Conservation (phyloP, 1,139 yeast genomes). For the Yamadazyma dendronema region DNA sequence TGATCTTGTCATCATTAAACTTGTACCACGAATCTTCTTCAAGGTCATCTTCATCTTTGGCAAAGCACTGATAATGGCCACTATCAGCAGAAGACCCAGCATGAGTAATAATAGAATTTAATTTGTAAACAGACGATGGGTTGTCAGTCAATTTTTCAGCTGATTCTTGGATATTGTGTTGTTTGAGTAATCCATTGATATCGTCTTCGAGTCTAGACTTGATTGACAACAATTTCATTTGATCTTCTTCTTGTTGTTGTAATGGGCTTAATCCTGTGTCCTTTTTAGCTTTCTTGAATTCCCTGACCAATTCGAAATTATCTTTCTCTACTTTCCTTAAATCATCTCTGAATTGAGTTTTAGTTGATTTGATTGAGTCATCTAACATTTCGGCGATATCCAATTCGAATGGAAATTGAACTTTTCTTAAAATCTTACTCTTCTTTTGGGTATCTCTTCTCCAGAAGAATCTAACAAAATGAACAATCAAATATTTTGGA, state of each 20-base stretch:
- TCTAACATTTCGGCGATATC: conserved; percentile 87
- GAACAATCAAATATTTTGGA: conserved; percentile 87
- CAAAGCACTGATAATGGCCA: conserved; percentile 94
- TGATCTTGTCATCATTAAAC: conserved; percentile 92
- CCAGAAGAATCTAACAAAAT: conserved; percentile 95
- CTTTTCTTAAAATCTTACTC: conserved; percentile 90
- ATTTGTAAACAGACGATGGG: conserved; percentile 83
- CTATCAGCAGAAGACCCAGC: conserved; percentile 96
- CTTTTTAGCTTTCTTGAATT: conserved; percentile 67
- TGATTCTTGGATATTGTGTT: conserved; percentile 21
- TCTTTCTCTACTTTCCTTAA: conserved; percentile 76
- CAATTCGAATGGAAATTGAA: conserved; percentile 88
- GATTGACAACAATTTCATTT: conserved; percentile 45
- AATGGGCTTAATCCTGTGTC: conserved; percentile 33
- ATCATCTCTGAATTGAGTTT: conserved; percentile 73
- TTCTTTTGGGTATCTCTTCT: conserved; percentile 87
- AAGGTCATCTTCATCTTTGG: conserved; percentile 63
- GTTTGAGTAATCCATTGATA: conserved; percentile 38
- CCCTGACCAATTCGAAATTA: conserved; percentile 68
- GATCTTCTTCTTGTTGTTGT: conserved; percentile 48
- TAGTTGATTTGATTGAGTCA: conserved; percentile 63
- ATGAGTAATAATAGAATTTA: conserved; percentile 84
- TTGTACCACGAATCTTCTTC: conserved; percentile 85
- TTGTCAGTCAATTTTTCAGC: conserved; percentile 60
- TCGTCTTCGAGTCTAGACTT: conserved; percentile 46